phyloP scores from a whole-genome alignment of 331 rosid genomes.

The Telfairia occidentalis region DNA sequence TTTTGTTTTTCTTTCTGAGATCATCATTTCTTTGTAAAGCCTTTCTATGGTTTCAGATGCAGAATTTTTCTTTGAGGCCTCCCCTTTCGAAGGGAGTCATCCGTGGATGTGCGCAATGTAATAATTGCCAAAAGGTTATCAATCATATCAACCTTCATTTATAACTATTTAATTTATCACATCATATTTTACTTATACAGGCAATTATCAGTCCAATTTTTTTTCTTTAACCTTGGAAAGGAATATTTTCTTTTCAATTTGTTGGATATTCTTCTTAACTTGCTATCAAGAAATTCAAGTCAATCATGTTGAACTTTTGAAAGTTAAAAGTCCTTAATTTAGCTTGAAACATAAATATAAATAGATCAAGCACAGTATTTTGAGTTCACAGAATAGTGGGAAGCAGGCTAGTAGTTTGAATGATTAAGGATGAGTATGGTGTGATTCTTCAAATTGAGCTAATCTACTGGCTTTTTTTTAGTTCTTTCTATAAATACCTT shows the following conservation, averaged over 20 bases:
- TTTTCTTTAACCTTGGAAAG: not conserved
- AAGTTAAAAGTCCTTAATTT: not conserved
- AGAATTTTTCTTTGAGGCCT: constrained; percentile 47
- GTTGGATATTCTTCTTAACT: not conserved
- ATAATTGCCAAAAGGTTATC: constrained; percentile 75
- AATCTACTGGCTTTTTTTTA: not conserved
- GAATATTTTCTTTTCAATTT: not conserved
- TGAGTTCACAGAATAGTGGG: not conserved
- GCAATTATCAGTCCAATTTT: not conserved
- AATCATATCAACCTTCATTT: constrained; percentile 6
- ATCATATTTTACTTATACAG: not conserved
- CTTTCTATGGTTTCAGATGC: constrained; percentile 33
- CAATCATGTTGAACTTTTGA: not conserved
- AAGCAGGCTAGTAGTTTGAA: constrained; percentile 8
- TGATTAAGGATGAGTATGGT: not conserved
- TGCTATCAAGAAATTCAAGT: not conserved
- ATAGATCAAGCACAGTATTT: not conserved
- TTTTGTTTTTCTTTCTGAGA: constrained; percentile 12
- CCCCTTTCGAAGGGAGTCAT: constrained; percentile 76
- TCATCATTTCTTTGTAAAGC: constrained; percentile 11
- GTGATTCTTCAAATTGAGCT: constrained; percentile 2
- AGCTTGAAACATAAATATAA: not conserved
- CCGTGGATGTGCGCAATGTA: constrained; percentile 88
- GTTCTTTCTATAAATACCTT: not conserved
- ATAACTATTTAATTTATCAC: not conserved